Percentiles rank a stretch among this genome's conserved stretches.
Evolutionary conservation across 768 basidiomycete genomes (phyloP).

Genomic region (Dioszegia hungarica): DNA sequence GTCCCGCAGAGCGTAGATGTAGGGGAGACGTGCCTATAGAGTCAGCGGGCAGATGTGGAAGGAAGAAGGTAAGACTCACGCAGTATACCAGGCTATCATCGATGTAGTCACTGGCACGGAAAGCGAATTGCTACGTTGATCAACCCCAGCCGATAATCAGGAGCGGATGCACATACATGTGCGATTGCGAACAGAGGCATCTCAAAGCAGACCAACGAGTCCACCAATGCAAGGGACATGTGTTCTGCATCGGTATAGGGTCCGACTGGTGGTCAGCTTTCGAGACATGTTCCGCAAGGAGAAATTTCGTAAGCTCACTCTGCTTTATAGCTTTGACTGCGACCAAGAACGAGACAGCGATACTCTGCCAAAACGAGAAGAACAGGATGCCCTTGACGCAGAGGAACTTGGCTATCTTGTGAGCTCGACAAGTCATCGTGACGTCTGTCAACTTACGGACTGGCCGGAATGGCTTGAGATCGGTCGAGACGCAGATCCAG

Average conservation of each 20-base stretch:
- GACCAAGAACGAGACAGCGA: constrained; percentile 80
- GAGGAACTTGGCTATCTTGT: constrained; percentile 75
- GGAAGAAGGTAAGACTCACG: constrained; percentile 50
- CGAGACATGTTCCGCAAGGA: background rate
- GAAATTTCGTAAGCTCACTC: constrained; percentile 40
- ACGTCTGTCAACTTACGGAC: constrained; percentile 35
- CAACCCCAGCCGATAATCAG: background rate
- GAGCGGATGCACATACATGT: too few relatives aligned
- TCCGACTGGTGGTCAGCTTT: constrained; percentile 54
- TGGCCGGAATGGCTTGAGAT: constrained; percentile 71
- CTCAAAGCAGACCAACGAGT: constrained; percentile 88
- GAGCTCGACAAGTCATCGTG: background rate
- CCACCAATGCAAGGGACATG: constrained; percentile 83
- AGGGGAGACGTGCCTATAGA: constrained; percentile 65
- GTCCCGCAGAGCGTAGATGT: constrained; percentile 80
- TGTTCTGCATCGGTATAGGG: constrained; percentile 82
- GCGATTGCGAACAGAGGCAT: constrained; percentile 97
- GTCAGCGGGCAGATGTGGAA: background rate
- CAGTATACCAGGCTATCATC: constrained; percentile 61
- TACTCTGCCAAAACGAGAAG: constrained; percentile 97
- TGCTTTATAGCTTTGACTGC: constrained; percentile 68
- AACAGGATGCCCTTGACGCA: constrained; percentile 98
- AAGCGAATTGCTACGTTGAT: constrained; percentile 61
- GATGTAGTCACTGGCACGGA: constrained; percentile 82
- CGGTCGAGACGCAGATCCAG: constrained; percentile 86